Evolutionary conservation across 306 rosid genomes (phyloP).

Genomic region (Purshia tridentata): DNA sequence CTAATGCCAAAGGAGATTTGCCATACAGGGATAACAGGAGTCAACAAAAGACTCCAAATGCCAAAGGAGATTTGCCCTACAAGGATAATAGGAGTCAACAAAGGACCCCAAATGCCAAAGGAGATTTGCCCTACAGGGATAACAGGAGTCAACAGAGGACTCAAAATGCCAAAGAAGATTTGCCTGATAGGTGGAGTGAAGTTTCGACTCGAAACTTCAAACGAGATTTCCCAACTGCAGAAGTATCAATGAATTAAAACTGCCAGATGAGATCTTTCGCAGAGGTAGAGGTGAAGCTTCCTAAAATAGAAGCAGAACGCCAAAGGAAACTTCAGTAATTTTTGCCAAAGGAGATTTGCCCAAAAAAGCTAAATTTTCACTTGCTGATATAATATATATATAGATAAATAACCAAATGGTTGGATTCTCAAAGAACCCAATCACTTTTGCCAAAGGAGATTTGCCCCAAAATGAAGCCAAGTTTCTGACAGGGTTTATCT

Average conservation of each 20-base stretch:
- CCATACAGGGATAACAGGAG: conserved; percentile 48
- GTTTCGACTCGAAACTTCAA: conserved; percentile 42
- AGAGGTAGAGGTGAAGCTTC: conserved; percentile 24
- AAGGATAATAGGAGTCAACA: conserved; percentile 45
- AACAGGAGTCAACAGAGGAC: conserved; percentile 51
- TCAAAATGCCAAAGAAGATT: conserved; percentile 65
- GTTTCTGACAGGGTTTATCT: conserved; percentile 22
- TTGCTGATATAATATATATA: conserved; percentile 7
- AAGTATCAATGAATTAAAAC: conserved; percentile 33
- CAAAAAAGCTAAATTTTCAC: conserved; percentile 44
- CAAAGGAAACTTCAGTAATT: conserved; percentile 46
- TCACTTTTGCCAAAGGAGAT: conserved; percentile 81
- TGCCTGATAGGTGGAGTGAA: conserved; percentile 54
- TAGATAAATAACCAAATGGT: conserved; percentile 2
- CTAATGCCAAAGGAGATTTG: conserved; percentile 56
- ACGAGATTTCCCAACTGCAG: conserved; percentile 41
- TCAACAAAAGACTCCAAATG: conserved; percentile 59
- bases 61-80: conserved; percentile 69
- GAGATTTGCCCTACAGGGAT: conserved; percentile 53
- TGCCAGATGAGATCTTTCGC: conserved; percentile 24
- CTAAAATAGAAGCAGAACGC: conserved; percentile 29
- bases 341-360: conserved; percentile 94
- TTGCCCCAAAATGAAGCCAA: conserved; percentile 54
- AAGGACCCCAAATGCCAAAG: conserved; percentile 61
- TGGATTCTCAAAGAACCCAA: conserved; percentile 34